Conservation (phyloP, 2,329 filamentous ascomycete genomes). For the Stagonosporopsis chrysanthemi region DNA sequence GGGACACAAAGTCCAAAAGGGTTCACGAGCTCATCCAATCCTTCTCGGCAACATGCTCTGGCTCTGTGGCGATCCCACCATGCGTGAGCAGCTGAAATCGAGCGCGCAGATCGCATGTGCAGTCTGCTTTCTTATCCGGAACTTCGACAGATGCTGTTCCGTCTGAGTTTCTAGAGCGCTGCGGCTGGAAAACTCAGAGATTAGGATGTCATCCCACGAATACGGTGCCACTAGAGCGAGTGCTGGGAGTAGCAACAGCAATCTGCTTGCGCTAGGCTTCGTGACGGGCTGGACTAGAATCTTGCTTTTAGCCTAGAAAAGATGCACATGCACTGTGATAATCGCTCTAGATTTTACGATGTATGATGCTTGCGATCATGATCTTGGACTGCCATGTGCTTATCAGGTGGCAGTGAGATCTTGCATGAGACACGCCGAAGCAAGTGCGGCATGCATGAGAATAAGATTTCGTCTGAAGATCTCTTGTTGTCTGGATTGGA, state of each 20-base stretch:
- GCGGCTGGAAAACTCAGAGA: neutral
- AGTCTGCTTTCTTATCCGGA: neutral
- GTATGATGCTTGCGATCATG: no score
- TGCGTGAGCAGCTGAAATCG: neutral
- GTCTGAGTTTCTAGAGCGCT: neutral
- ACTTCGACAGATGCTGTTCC: neutral
- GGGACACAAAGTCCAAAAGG: neutral
- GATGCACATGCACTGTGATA: neutral
- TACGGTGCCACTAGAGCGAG: neutral
- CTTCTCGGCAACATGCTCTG: neutral
- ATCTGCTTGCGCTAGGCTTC: neutral
- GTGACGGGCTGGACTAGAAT: neutral
- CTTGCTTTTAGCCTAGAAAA: neutral
- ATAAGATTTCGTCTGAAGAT: neutral
- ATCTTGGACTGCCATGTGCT: neutral
- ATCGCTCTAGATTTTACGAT: neutral
- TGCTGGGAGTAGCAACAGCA: neutral
- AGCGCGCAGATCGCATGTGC: neutral
- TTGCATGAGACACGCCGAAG: neutral
- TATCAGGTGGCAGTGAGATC: constrained; percentile 4
- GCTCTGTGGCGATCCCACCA: neutral
- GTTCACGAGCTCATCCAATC: neutral
- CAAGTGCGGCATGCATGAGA: neutral
- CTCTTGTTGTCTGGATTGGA: neutral
- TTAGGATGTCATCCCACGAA: neutral